These are phyloP conservation scores for Phytophthora syringae DNA, from an alignment of 352 stramenopile species.

Conservation along the genomic window DNA sequence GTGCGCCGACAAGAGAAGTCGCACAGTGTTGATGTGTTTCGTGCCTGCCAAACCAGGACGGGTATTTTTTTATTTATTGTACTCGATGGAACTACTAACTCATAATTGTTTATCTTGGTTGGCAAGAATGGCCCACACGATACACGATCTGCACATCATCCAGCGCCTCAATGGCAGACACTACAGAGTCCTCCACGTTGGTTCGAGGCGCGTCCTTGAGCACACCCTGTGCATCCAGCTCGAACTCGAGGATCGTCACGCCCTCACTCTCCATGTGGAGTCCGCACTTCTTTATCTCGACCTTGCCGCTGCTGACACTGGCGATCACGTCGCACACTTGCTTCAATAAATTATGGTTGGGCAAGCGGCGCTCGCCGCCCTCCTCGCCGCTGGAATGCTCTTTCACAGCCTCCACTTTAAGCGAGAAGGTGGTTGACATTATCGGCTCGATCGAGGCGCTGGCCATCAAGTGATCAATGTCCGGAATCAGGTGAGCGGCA, in stretches of 20 bases:
- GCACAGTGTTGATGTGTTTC: conserved; percentile 15
- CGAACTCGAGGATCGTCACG: conserved; percentile 81
- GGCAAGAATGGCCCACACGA: too few species aligned
- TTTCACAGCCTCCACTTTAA: conserved; percentile 72
- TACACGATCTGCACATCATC: conserved; percentile 50
- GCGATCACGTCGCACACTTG: conserved; percentile 84
- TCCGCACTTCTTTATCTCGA: conserved; percentile 87
- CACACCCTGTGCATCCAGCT: conserved; percentile 56
- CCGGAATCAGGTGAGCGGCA: conserved; percentile 24
- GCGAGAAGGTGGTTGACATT: conserved; percentile 50
- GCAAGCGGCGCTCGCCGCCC: conserved; percentile 59
- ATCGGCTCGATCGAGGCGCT: conserved; percentile 8
- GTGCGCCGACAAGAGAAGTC: too few species aligned
- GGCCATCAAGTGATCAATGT: conserved; percentile 44
- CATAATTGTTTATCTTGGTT: conserved; percentile 33
- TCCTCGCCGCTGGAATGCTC: conserved; percentile 47
- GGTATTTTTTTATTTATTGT: conserved; percentile 46
- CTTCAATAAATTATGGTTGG: conserved; percentile 90
- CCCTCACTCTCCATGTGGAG: conserved; percentile 75
- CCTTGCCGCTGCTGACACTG: conserved; percentile 53
- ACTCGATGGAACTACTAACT: conserved; percentile 46
- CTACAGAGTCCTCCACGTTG: conserved; percentile 39
- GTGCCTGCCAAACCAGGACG: conserved; percentile 14
- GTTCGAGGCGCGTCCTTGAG: conserved; percentile 26
- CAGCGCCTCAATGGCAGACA: conserved; percentile 53